phyloP scores from a whole-genome alignment of 139 green algal species.

The Coccomyxa sp. region DNA sequence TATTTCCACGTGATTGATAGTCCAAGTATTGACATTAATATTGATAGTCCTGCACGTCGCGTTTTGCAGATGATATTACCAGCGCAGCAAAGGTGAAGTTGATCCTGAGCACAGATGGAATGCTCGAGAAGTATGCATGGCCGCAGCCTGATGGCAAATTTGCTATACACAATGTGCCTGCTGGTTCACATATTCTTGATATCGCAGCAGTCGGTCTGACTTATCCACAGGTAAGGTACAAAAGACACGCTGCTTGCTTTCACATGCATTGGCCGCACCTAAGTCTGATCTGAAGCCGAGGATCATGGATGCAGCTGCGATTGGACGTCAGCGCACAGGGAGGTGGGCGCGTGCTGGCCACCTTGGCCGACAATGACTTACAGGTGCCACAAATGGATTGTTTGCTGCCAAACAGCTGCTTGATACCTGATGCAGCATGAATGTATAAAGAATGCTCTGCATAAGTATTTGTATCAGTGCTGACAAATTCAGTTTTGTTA shows the following conservation, averaged over 20 bases:
- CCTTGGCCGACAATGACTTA: not conserved
- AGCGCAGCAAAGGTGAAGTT: conserved; percentile 16
- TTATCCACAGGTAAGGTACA: conserved; percentile 22
- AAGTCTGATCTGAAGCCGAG: not conserved
- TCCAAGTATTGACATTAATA: too few relatives aligned
- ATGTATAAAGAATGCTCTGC: too few relatives aligned
- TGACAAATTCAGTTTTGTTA: not conserved
- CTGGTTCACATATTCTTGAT: conserved; percentile 31
- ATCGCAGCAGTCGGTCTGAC: conserved; percentile 17
- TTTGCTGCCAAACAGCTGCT: too few relatives aligned
- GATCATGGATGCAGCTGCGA: not conserved
- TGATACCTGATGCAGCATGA: not conserved
- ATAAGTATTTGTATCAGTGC: not conserved
- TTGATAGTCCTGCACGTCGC: not conserved
- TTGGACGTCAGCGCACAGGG: not conserved
- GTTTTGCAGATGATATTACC: not conserved
- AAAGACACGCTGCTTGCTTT: not conserved
- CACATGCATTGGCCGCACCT: not conserved
- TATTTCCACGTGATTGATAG: too few relatives aligned
- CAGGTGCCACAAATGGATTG: not conserved
- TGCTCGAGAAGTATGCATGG: conserved; percentile 7
- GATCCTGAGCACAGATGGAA: conserved; percentile 16
- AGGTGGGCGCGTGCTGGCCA: not conserved
- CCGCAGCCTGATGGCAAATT: conserved; percentile 32
- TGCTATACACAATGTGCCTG: conserved; percentile 26